Evolutionary conservation across 768 basidiomycete species (phyloP).

Genomic region (Gymnopilus junonius): DNA sequence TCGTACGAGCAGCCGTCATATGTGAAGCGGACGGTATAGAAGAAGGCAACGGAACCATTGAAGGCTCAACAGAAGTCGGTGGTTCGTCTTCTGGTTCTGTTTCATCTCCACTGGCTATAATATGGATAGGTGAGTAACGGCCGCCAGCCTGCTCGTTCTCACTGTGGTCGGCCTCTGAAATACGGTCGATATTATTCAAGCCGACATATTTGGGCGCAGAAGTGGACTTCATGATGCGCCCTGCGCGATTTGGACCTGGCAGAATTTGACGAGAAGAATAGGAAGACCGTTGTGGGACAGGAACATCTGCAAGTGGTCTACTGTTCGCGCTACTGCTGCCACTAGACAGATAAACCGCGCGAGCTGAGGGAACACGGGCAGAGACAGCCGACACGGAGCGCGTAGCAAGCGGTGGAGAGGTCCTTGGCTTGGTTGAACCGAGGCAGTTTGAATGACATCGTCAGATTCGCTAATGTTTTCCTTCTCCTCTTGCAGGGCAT

Average conservation of each 20-base stretch:
- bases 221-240: constrained; percentile 51
- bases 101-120: constrained; percentile 29
- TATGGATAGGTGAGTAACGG: constrained; percentile 23
- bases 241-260: constrained; percentile 50
- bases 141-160: constrained; percentile 41
- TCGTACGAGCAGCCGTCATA: constrained; percentile 19
- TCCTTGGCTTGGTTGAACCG: constrained; percentile 30
- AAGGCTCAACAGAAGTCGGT: constrained; percentile 27
- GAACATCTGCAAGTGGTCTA: constrained; percentile 37
- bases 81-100: constrained; percentile 40
- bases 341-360: constrained; percentile 29
- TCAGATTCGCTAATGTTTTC: constrained; percentile 50
- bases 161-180: constrained; percentile 44
- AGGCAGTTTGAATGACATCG: constrained; percentile 29
- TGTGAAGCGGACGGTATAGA: constrained; percentile 24
- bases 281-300: constrained; percentile 35
- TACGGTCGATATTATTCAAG: constrained; percentile 48
- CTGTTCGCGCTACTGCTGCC: constrained; percentile 18
- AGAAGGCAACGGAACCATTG: constrained; percentile 25
- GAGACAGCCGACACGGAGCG: constrained; percentile 35
- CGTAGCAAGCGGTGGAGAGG: constrained; percentile 38
- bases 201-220: constrained; percentile 32
- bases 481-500: constrained; percentile 50
- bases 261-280: constrained; percentile 43
- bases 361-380: constrained; percentile 23